Evolutionary conservation across 768 basidiomycete genomes (phyloP), one percentile per base, ranked within the genome.

Genomic region (Leccinum rimulosum): DNA sequence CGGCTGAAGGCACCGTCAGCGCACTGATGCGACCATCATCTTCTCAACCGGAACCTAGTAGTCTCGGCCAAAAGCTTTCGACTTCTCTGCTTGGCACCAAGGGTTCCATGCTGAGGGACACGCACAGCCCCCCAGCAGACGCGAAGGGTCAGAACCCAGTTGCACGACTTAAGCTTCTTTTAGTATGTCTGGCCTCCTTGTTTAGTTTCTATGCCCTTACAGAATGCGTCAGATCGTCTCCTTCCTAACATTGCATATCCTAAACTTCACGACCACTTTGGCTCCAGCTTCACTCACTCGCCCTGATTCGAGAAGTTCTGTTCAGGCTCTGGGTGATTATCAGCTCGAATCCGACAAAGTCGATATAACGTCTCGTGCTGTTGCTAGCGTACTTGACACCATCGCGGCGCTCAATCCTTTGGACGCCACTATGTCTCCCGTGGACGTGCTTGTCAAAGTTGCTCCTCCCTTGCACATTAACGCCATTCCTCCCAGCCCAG

Each of bases 191-290:
- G 30, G 15, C n/a, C 11, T 54, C 47, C 3, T 3, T 19, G 15
- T 6, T 3, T 50, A 52, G 40, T 8, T 25, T 25, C 54, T 49
- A 10, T 55, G 55, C 28, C 4, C 52, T 59, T 50, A 59, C 36
- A 50, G 10, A 51, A 40, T 50, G 14, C 38, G 45, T 55, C 62
- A 88, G 86, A 93, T 99, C 64, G 87, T 87, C 17, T 88, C 95
- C 3, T 99, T 98, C 83, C 80, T 96, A 63, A 86, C 86, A 0
- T 76, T 99, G 3, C 97, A 99, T 65, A 84, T 95, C 56, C 82
- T 97, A 61, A 98, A 98, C 78, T 84, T 98, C 59, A 89, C 88
- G 72, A 91, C 95, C 0, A 95, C 97, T 0, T 83, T 99, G 52
- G 89, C 95, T 0, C 82, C 86, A 33, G 79, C 81, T n/a, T 71